Evolutionary conservation across 345 rosid species (phyloP).

Genomic region (Mallotus nudiflorus): DNA sequence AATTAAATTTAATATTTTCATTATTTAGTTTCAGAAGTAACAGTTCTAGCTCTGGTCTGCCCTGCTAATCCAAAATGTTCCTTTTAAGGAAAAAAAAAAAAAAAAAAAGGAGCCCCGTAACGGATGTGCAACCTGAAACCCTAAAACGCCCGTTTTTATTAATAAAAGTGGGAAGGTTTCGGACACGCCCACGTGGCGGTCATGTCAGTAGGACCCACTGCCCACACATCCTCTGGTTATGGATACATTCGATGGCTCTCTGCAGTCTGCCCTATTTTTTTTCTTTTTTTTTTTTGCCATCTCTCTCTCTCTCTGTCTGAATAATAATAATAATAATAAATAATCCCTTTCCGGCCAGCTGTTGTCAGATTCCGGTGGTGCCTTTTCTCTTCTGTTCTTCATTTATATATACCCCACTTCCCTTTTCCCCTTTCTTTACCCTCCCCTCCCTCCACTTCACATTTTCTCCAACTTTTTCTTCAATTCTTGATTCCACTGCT

Average conservation of each 20-base stretch:
- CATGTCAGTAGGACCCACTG: slow-evolving; percentile 47
- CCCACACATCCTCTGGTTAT: slow-evolving; percentile 40
- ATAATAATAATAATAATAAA: neutral
- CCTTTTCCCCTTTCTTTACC: neutral
- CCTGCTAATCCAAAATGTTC: too few relatives aligned
- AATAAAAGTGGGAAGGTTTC: neutral
- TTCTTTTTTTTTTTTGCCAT: neutral
- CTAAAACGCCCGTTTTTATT: slow-evolving; percentile 16
- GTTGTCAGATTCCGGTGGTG: slow-evolving; percentile 23
- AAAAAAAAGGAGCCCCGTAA: too few relatives aligned
- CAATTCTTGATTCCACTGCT: too few relatives aligned
- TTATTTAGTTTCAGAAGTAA: too few relatives aligned
- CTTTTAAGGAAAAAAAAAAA: too few relatives aligned
- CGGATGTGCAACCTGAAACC: neutral
- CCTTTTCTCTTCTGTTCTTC: too few relatives aligned
- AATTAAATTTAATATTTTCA: too few relatives aligned
- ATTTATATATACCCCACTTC: slow-evolving; percentile 21
- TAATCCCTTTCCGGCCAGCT: neutral
- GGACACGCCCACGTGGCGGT: slow-evolving; percentile 63
- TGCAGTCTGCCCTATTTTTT: too few relatives aligned
- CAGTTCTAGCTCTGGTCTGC: too few relatives aligned
- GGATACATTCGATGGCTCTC: slow-evolving; percentile 34
- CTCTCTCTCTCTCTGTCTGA: slow-evolving; percentile 14
- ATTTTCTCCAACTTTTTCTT: too few relatives aligned
- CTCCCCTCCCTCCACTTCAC: neutral